Conservation (phyloP, 441 rosid genomes). For the Corymbia calophylla region DNA sequence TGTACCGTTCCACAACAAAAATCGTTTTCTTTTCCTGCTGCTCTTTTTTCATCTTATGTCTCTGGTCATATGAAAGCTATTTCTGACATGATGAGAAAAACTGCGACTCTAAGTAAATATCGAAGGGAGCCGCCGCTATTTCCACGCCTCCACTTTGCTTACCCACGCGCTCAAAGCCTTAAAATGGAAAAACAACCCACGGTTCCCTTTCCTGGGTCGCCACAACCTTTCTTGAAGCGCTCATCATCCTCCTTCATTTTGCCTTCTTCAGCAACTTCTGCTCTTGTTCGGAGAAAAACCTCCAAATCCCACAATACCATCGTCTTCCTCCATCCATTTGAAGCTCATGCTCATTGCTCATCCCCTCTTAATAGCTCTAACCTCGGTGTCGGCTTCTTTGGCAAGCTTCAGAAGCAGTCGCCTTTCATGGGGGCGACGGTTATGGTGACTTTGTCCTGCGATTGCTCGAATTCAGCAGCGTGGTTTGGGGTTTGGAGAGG, state of each 20-base stretch:
- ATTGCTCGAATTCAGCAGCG: slow-evolving; percentile 8
- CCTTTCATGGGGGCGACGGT: slow-evolving; percentile 21
- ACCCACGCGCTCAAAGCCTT: not conserved
- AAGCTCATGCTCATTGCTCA: not conserved
- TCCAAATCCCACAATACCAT: not conserved
- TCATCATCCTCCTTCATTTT: too few relatives aligned
- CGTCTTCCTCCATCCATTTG: not conserved
- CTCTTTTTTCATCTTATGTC: not conserved
- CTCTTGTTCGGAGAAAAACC: not conserved
- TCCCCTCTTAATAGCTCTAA: not conserved
- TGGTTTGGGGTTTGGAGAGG: slow-evolving; percentile 11
- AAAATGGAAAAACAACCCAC: not conserved
- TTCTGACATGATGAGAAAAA: not conserved
- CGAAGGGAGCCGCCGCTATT: not conserved
- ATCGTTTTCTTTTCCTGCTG: not conserved
- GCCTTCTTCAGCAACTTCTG: not conserved
- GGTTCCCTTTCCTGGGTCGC: not conserved
- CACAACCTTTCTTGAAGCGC: rapidly evolving
- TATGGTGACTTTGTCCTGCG: not conserved
- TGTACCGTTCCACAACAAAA: not conserved
- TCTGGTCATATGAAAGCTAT: not conserved
- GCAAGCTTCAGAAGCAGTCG: slow-evolving; percentile 45
- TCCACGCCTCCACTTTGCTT: not conserved
- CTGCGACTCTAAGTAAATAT: not conserved
- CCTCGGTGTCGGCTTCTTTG: not conserved